Percentiles rank a stretch among this genome's conserved stretches.
Evolutionary conservation across 2,329 filamentous ascomycete species (phyloP).

Genomic region (Pseudogymnoascus sp.): DNA sequence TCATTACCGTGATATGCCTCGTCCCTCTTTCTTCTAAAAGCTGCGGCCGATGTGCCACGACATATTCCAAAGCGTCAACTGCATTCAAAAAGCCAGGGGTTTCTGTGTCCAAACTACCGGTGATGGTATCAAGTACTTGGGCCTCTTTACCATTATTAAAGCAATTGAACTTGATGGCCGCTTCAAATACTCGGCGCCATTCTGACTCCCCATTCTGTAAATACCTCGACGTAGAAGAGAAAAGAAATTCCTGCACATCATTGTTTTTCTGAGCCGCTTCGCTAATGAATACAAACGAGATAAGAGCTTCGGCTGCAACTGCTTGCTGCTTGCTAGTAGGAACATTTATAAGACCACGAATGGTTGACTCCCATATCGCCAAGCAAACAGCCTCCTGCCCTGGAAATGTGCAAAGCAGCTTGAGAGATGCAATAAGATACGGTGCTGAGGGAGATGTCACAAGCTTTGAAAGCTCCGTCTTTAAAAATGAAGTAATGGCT

Average conservation of each 20-base stretch:
- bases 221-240: conserved; percentile 33
- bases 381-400: conserved; percentile 25
- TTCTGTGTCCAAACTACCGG: conserved; percentile 20
- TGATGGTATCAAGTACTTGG: conserved; percentile 24
- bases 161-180: conserved; percentile 33
- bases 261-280: conserved; percentile 32
- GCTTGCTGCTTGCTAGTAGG: conserved; percentile 25
- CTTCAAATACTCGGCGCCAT: conserved; percentile 40
- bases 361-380: conserved; percentile 28
- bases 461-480: conserved; percentile 47
- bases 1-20: conserved; percentile 42
- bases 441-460: conserved; percentile 60
- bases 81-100: conserved; percentile 21
- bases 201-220: conserved; percentile 26
- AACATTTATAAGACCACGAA: conserved; percentile 33
- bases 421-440: conserved; percentile 58
- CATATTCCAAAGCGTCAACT: conserved; percentile 40
- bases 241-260: conserved; percentile 41
- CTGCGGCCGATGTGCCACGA: conserved; percentile 37
- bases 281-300: conserved; percentile 33
- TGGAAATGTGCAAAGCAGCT: conserved; percentile 41
- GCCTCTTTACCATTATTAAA: conserved; percentile 23
- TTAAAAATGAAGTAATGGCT: conserved; percentile 42
- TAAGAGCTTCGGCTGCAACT: conserved; percentile 35
- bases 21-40: conserved; percentile 38